Base-by-base conservation (phyloP, 768 basidiomycete species). In the Neoboletus subvelutipes region DNA sequence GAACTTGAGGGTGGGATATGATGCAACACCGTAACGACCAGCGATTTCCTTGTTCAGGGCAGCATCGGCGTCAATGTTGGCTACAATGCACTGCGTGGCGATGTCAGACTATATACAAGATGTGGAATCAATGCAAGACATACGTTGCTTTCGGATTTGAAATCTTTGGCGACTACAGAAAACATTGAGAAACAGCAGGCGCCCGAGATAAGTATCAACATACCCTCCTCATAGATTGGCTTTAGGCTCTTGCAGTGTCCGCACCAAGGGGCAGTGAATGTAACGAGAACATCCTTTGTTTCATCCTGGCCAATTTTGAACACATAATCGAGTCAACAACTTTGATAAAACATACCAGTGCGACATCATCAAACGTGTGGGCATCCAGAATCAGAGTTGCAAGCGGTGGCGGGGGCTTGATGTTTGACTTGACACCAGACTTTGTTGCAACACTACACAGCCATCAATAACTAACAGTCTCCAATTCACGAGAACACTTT, bases 1-100 rank as follows among this genome's bases (percentile, higher is more conserved):
- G 80, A 95, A 95, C 73, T 93, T 95, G 78, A 99, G 84, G 20
- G 95, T 98, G 0, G 97, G 97, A 84, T 85, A 99, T 57, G 87
- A 83, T 20, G 72, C 66, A 55, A 99, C 82, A 6, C 78, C 89
- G 66, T 94, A 94, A 69, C 84, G 82, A 37, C 69, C 60, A 10
- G 87, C 85, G 51, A 97, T 73, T 22, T 80, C 82, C 63, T 81
- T 80, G 79, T 97, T 96, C 71, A 78, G 78, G 58, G 85, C 79
- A 39, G 90, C 89, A 70, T 98, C 94, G 22, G 89, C 94, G 73
- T 98, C 87, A 57, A 98, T 75, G 72, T 96, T 93, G 29, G 93
- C 94, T 54, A 99, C 83, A 54, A 96, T 74, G 68, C 92, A 94
- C 92, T 94, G 59, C 31, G 28, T 6, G 54, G 41, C 24, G 4